Conservation (phyloP, 1,284 basidiomycete genomes). For the Cutaneotrichosporon spelunceum region DNA sequence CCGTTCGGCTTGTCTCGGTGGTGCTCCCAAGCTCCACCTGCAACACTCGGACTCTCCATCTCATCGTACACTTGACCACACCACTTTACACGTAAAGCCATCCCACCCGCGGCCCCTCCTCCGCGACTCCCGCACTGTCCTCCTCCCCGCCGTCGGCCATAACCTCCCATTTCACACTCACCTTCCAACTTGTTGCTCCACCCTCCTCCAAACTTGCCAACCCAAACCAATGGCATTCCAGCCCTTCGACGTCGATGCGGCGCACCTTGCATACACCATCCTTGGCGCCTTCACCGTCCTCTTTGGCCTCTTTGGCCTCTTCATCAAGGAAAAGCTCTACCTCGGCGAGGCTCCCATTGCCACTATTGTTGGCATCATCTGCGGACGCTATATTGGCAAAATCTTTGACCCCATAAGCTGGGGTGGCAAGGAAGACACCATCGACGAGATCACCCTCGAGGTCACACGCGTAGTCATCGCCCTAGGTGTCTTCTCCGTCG, state of each 20-base stretch:
- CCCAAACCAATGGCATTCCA: constrained; percentile 28
- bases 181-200: too few species aligned
- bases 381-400: constrained; percentile 78
- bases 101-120: too few species aligned
- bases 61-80: too few species aligned
- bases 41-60: too few species aligned
- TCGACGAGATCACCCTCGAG: constrained; percentile 77
- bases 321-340: constrained; percentile 89
- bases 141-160: too few species aligned
- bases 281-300: constrained; percentile 74
- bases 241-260: constrained; percentile 49
- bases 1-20: too few species aligned
- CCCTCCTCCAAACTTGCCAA: not conserved
- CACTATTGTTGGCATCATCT: constrained; percentile 89
- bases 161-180: too few species aligned
- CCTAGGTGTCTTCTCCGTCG: constrained; percentile 96
- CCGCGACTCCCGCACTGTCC: too few species aligned
- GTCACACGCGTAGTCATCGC: constrained; percentile 94
- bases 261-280: constrained; percentile 66
- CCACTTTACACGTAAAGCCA: too few species aligned
- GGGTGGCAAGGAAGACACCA: constrained; percentile 56
- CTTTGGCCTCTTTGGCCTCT: constrained; percentile 83
- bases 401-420: constrained; percentile 84
- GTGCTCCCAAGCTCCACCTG: too few species aligned
- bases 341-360: constrained; percentile 96